Percentiles rank a stretch among this genome's conserved stretches.
These are phyloP conservation scores for Hortiboletus flavorubellus DNA, from an alignment of 768 basidiomycete genomes.

Conservation along the genomic window DNA sequence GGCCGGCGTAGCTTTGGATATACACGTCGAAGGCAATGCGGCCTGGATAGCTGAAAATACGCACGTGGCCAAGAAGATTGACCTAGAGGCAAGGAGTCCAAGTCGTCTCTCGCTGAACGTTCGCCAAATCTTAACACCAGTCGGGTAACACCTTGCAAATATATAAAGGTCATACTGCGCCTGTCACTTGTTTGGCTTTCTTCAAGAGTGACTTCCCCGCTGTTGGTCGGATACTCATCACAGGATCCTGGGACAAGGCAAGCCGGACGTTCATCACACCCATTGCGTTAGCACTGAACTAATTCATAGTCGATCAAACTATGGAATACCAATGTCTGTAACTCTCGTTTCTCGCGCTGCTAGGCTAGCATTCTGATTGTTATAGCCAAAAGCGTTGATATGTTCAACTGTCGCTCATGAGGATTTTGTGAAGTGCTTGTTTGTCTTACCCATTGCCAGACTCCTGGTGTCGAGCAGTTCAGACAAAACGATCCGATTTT, in stretches of 20 bases:
- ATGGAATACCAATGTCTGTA: conserved; percentile 72
- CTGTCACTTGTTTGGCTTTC: conserved; percentile 82
- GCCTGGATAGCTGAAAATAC: conserved; percentile 93
- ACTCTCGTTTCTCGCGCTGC: neutral
- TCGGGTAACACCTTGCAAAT: conserved; percentile 74
- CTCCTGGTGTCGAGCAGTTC: conserved; percentile 85
- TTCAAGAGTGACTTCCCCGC: conserved; percentile 40
- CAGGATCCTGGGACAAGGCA: conserved; percentile 93
- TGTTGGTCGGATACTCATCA: conserved; percentile 59
- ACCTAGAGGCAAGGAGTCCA: conserved; percentile 59
- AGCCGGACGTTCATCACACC: conserved; percentile 6
- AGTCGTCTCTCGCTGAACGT: conserved; percentile 5
- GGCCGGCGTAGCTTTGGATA: conserved; percentile 66
- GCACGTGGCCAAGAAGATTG: conserved; percentile 64
- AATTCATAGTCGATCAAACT: conserved; percentile 70
- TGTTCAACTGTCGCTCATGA: conserved; percentile 74
- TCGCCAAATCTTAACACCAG: conserved; percentile 40
- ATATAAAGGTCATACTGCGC: conserved; percentile 83
- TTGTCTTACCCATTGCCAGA: conserved; percentile 60
- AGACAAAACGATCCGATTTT: conserved; percentile 84
- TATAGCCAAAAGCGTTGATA: conserved; percentile 65
- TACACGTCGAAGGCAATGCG: conserved; percentile 58
- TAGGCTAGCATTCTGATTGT: neutral
- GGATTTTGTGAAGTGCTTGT: conserved; percentile 88
- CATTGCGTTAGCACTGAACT: conserved; percentile 9